Percentiles rank a stretch among this genome's conserved stretches.
Conservation (phyloP, 345 rosid species). For the Anastatica hierochuntica region DNA sequence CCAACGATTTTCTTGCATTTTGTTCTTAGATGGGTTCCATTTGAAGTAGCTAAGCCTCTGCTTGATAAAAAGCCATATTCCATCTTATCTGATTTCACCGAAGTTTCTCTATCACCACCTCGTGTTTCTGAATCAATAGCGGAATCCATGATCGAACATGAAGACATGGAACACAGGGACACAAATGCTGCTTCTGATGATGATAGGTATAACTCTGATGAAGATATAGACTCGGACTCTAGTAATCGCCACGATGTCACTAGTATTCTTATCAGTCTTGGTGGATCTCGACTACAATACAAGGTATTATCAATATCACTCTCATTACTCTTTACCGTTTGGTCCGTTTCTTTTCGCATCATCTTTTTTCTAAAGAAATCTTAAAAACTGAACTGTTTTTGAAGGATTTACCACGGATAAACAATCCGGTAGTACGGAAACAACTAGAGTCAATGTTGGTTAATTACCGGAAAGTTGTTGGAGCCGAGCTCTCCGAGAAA, state of each 20-base stretch:
- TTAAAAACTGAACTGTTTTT: background rate
- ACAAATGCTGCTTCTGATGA: too few relatives aligned
- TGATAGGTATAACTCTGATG: constrained; percentile 39
- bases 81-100: constrained; percentile 47
- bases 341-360: background rate
- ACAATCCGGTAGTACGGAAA: constrained; percentile 23
- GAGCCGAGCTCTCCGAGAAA: constrained; percentile 54
- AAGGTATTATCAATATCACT: constrained; percentile 36
- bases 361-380: background rate
- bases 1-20: background rate
- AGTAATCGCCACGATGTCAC: constrained; percentile 31
- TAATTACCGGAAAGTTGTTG: constrained; percentile 47
- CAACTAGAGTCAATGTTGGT: constrained; percentile 48
- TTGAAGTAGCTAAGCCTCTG: constrained; percentile 50
- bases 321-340: background rate
- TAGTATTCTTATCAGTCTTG: constrained; percentile 40
- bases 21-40: constrained; percentile 78
- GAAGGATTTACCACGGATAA: constrained; percentile 40
- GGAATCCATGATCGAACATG: constrained; percentile 27
- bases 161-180: too few relatives aligned
- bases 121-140: constrained; percentile 27
- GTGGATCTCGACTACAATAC: constrained; percentile 42
- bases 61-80: constrained; percentile 62
- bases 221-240: constrained; percentile 39
- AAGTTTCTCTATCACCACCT: constrained; percentile 22